These are phyloP conservation scores for Aspergillus haitiensis DNA, from an alignment of 495 filamentous ascomycete genomes.

Conservation along the genomic window DNA sequence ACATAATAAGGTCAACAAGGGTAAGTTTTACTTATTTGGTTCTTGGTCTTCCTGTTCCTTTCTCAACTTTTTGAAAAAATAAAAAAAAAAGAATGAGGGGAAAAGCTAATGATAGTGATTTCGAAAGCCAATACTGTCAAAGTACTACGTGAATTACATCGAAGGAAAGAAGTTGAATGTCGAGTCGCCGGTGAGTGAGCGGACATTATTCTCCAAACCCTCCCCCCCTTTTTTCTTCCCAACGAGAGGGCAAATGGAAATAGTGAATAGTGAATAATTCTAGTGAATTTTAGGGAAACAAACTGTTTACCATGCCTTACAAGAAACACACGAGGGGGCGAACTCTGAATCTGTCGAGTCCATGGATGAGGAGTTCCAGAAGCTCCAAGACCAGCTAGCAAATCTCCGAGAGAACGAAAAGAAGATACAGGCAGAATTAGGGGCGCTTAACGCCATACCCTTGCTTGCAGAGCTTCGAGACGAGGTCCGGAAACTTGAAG, in stretches of 20 bases:
- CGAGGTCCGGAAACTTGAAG: conserved; percentile 46
- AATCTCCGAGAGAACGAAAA: conserved; percentile 53
- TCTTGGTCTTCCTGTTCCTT: neutral
- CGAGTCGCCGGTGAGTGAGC: conserved; percentile 51
- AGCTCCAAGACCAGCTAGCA: conserved; percentile 51
- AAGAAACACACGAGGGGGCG: conserved; percentile 48
- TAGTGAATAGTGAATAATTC: neutral
- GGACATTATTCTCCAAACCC: too few species aligned
- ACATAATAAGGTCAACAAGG: conserved; percentile 67
- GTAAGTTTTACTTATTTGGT: conserved; percentile 30
- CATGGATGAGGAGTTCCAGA: conserved; percentile 51
- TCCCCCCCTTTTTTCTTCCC: neutral
- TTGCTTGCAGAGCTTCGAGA: conserved; percentile 52
- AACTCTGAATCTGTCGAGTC: conserved; percentile 47
- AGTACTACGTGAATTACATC: conserved; percentile 61
- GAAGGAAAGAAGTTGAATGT: conserved; percentile 58
- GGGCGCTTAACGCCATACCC: conserved; percentile 48
- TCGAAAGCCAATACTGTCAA: conserved; percentile 56
- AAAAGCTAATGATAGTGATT: too few species aligned
- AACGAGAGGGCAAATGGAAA: neutral
- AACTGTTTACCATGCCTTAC: conserved; percentile 60
- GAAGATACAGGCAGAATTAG: conserved; percentile 48
- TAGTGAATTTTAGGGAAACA: conserved; percentile 53
- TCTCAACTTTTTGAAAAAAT: conserved; percentile 11
- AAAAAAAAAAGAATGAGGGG: conserved; percentile 29